A percentile compares a stretch with the other conserved stretches of the same genome.
phyloP scores from a whole-genome alignment of 2,329 filamentous ascomycete species.

The Calonectria pseudoreteaudii region DNA sequence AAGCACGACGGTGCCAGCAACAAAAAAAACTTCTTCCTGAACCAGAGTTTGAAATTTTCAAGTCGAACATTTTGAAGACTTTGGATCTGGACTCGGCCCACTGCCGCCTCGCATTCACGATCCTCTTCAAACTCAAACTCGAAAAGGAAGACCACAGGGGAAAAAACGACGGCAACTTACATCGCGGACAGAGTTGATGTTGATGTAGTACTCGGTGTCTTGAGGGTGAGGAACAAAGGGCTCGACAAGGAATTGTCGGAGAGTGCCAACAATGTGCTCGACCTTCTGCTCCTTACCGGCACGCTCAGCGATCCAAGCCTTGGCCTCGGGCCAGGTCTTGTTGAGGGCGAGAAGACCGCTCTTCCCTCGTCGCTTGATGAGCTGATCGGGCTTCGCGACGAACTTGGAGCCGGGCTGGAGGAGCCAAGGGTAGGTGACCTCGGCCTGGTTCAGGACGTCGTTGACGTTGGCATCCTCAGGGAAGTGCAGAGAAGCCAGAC shows the following conservation, averaged over 20 bases:
- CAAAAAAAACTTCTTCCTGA: conserved; percentile 20
- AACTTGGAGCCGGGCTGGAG: conserved; percentile 87
- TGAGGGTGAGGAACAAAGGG: conserved; percentile 96
- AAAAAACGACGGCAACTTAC: conserved; percentile 70
- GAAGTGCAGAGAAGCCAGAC: conserved; percentile 93
- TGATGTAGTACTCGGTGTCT: conserved; percentile 99
- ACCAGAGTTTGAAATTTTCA: neutral
- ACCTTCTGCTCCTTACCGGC: conserved; percentile 94
- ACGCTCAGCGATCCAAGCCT: conserved; percentile 91
- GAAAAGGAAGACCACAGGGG: conserved; percentile 34
- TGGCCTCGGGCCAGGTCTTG: conserved; percentile 95
- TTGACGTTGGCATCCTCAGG: conserved; percentile 86
- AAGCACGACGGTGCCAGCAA: neutral
- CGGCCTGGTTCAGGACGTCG: conserved; percentile 91
- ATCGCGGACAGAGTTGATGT: conserved; percentile 99
- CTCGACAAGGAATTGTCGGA: conserved; percentile 97
- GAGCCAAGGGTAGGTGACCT: conserved; percentile 97
- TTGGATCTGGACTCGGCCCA: neutral
- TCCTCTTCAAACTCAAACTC: conserved; percentile 2
- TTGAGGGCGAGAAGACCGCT: conserved; percentile 95
- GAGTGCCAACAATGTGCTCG: conserved; percentile 87
- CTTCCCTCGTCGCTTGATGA: conserved; percentile 99
- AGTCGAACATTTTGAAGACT: neutral
- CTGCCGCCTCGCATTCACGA: neutral
- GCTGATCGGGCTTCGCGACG: conserved; percentile 98